Percentiles rank a stretch among this genome's conserved stretches.
phyloP scores from a whole-genome alignment of 805 yeast species.

The Metschnikowia orientalis region DNA sequence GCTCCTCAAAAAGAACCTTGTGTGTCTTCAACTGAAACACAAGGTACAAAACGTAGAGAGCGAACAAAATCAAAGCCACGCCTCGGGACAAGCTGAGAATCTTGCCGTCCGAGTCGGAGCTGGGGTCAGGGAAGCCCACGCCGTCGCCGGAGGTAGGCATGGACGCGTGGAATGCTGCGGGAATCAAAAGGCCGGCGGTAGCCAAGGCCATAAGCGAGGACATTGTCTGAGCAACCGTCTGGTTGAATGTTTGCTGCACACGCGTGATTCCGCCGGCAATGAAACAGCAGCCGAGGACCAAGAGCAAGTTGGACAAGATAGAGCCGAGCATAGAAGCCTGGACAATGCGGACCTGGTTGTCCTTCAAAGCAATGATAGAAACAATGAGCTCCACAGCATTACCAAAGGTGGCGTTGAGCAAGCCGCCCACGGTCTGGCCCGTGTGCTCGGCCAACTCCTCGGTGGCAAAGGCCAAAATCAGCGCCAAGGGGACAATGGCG shows the following conservation, averaged over 20 bases:
- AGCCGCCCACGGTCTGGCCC: constrained; percentile 90
- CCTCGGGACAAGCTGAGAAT: constrained; percentile 80
- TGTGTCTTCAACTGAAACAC: constrained; percentile 89
- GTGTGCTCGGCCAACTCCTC: constrained; percentile 85
- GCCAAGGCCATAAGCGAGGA: constrained; percentile 88
- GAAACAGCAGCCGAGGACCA: constrained; percentile 95
- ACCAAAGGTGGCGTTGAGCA: constrained; percentile 94
- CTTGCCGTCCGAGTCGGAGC: constrained; percentile 34
- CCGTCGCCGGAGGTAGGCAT: constrained; percentile 45
- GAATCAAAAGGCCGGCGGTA: constrained; percentile 81
- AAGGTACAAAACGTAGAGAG: constrained; percentile 73
- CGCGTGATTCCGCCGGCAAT: constrained; percentile 87
- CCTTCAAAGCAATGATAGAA: constrained; percentile 79
- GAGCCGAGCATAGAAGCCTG: constrained; percentile 98
- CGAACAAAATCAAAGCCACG: constrained; percentile 71
- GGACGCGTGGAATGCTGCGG: constrained; percentile 93
- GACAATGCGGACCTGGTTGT: constrained; percentile 87
- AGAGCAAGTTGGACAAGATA: constrained; percentile 77
- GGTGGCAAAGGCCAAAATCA: constrained; percentile 85
- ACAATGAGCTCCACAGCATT: constrained; percentile 97
- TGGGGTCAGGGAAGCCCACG: constrained; percentile 37
- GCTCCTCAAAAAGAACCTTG: constrained; percentile 64
- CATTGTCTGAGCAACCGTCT: constrained; percentile 98
- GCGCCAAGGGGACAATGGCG: constrained; percentile 90
- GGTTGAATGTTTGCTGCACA: constrained; percentile 83